Evolutionary conservation across 164 flowering plant species (phyloP).

Genomic region (Vitis riparia): DNA sequence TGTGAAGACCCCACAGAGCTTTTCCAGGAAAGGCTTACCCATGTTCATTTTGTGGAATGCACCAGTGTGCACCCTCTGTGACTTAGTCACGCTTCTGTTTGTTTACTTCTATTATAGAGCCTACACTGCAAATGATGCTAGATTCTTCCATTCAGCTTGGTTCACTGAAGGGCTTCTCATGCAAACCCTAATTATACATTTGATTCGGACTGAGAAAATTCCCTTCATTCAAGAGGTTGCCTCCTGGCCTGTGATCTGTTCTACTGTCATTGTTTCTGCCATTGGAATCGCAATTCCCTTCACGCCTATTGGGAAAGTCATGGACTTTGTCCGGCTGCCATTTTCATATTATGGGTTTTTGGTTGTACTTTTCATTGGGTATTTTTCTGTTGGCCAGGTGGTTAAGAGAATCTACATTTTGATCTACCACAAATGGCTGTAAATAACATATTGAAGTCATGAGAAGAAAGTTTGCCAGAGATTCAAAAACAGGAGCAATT

Average conservation of each 20-base stretch:
- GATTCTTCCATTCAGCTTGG: constrained; percentile 56
- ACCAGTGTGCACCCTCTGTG: constrained; percentile 63
- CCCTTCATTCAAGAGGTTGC: constrained; percentile 73
- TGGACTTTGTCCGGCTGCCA: constrained; percentile 51
- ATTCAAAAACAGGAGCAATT: neutral
- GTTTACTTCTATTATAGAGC: constrained; percentile 43
- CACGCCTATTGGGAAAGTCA: constrained; percentile 47
- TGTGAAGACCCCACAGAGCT: constrained; percentile 49
- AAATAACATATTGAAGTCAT: constrained; percentile 10
- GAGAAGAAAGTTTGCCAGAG: neutral
- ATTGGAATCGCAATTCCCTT: constrained; percentile 58
- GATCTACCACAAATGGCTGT: constrained; percentile 59
- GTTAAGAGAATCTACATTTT: constrained; percentile 62
- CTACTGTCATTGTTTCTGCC: constrained; percentile 53
- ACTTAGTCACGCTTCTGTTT: constrained; percentile 46
- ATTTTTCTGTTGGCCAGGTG: constrained; percentile 58
- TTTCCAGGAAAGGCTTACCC: constrained; percentile 56
- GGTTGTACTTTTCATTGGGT: constrained; percentile 58
- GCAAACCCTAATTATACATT: constrained; percentile 75
- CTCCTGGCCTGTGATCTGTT: constrained; percentile 68
- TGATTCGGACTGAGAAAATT: constrained; percentile 73
- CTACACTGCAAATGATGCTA: neutral
- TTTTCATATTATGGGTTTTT: constrained; percentile 66
- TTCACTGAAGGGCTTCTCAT: constrained; percentile 75
- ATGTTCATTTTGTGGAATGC: constrained; percentile 72